phyloP scores from a whole-genome alignment of 495 filamentous ascomycete genomes.

The Penicillium cosmopolitanum region DNA sequence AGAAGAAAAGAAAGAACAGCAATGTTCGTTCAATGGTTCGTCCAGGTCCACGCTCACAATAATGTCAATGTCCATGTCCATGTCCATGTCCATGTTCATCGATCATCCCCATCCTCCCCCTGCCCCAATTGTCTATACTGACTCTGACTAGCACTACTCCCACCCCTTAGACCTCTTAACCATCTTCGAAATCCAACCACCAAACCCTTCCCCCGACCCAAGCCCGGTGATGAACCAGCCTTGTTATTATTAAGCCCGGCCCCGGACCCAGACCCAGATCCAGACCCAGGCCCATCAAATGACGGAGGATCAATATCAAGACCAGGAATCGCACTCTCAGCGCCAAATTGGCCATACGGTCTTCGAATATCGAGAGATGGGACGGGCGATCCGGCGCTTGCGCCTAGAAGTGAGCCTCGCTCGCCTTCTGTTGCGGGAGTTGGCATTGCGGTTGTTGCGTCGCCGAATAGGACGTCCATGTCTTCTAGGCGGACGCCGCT shows the following conservation, averaged over 20 bases:
- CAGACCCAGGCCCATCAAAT: conserved; percentile 43
- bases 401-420: conserved; percentile 63
- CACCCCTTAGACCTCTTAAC: conserved; percentile 57
- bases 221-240: conserved; percentile 35
- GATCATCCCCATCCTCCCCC: conserved; percentile 44
- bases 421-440: conserved; percentile 72
- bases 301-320: conserved; percentile 74
- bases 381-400: conserved; percentile 73
- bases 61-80: too few species aligned
- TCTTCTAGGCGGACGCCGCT: conserved; percentile 94
- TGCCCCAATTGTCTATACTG: conserved; percentile 70
- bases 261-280: conserved; percentile 23
- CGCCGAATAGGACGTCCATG: conserved; percentile 90
- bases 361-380: conserved; percentile 75
- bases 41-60: too few species aligned
- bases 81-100: background rate
- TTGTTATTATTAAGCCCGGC: conserved; percentile 45
- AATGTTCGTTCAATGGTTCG: too few species aligned
- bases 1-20: too few species aligned
- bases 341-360: conserved; percentile 50
- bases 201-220: conserved; percentile 56
- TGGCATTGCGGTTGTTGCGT: conserved; percentile 78
- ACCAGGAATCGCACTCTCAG: conserved; percentile 68
- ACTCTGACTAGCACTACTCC: conserved; percentile 47
- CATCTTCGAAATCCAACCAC: conserved; percentile 72